These are phyloP conservation scores for Iris macrosiphon DNA, from an alignment of 106 monocot genomes.

Conservation along the genomic window DNA sequence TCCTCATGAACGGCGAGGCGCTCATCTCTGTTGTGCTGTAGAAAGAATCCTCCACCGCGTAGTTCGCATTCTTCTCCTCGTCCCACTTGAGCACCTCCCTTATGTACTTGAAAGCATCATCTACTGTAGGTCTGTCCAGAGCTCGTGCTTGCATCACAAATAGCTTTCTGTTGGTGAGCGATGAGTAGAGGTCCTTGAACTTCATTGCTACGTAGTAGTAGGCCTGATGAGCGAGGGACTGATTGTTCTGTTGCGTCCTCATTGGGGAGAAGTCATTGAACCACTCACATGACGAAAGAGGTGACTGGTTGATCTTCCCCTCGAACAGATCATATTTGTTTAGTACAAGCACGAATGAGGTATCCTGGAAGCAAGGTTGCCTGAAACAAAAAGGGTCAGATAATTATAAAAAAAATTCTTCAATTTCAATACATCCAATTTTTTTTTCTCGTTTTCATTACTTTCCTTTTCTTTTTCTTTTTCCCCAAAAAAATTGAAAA, in stretches of 20 bases:
- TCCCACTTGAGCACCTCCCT: slow-evolving; percentile 88
- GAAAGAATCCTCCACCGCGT: slow-evolving; percentile 58
- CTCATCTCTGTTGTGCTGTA: slow-evolving; percentile 80
- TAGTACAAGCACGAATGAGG: slow-evolving; percentile 72
- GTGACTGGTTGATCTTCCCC: slow-evolving; percentile 54
- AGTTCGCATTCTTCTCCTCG: slow-evolving; percentile 61
- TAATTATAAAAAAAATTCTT: too few relatives aligned
- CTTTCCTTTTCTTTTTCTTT: too few relatives aligned
- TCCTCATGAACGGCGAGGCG: slow-evolving; percentile 51
- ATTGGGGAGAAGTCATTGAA: slow-evolving; percentile 75
- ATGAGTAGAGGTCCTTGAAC: slow-evolving; percentile 75
- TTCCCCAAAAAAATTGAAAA: too few relatives aligned
- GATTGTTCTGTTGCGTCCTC: slow-evolving; percentile 52
- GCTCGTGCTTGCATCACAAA: slow-evolving; percentile 81
- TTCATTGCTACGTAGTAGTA: slow-evolving; percentile 85
- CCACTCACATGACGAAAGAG: slow-evolving; percentile 67
- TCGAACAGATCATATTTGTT: slow-evolving; percentile 91
- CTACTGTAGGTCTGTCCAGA: slow-evolving; percentile 52
- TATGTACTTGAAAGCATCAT: slow-evolving; percentile 86
- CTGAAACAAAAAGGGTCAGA: slow-evolving; percentile 23
- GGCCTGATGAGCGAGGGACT: slow-evolving; percentile 70
- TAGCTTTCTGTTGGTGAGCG: slow-evolving; percentile 52
- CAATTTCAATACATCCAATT: too few relatives aligned
- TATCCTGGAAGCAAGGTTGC: slow-evolving; percentile 75
- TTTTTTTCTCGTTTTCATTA: too few relatives aligned